Conservation (phyloP, 768 basidiomycete genomes). For the Podaxis sp. region DNA sequence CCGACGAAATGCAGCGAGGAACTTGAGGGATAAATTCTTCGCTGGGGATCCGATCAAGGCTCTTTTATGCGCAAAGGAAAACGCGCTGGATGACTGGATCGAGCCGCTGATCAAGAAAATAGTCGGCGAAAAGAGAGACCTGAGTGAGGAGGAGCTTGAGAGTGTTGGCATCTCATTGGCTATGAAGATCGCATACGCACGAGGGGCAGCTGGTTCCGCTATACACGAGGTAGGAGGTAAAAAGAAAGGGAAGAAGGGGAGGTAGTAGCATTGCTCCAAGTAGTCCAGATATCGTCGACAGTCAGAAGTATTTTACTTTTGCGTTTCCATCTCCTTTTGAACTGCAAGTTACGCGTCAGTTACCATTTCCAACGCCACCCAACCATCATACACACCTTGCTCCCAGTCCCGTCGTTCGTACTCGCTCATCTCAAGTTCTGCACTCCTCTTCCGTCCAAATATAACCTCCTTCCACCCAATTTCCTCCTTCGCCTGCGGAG, state of each 20-base stretch:
- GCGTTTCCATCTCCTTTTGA: constrained; percentile 11
- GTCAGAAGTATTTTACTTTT: not conserved
- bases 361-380: not conserved
- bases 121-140: not conserved
- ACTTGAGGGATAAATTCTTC: constrained; percentile 9
- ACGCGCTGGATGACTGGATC: constrained; percentile 11
- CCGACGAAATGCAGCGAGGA: constrained; percentile 3
- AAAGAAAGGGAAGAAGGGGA: not conserved
- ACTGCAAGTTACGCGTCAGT: not conserved
- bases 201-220: not conserved
- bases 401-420: constrained; percentile 40
- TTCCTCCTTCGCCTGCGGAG: constrained; percentile 19
- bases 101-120: constrained; percentile 4
- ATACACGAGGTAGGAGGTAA: not conserved
- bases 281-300: not conserved
- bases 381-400: constrained; percentile 28
- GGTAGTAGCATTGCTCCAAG: not conserved
- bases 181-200: constrained; percentile 11
- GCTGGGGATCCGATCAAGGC: constrained; percentile 9
- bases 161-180: not conserved
- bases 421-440: constrained; percentile 27
- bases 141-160: not conserved
- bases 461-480: constrained; percentile 54
- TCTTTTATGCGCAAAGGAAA: constrained; percentile 5
- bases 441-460: constrained; percentile 37